Base-by-base conservation (phyloP, 192 early-diverging fungal genomes). In the Phycomyces nitens region DNA sequence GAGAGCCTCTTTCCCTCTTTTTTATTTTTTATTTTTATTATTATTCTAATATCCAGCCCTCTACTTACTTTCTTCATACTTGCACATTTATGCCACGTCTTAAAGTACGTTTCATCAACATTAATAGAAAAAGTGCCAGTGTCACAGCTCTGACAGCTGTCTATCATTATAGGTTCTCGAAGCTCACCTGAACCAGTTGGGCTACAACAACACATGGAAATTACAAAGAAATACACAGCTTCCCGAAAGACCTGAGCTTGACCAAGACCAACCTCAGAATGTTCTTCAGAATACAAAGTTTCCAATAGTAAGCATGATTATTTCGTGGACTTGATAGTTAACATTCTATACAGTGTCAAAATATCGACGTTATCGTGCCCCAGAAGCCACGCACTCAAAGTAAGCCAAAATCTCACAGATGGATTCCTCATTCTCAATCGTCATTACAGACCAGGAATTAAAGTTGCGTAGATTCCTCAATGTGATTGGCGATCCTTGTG, bases 201-300 rank as follows among this genome's bases (percentile, higher is more conserved):
- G 65, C n/a, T 73, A 68, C 49, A 40, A 29, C 10, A 58, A 73
- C 18, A 47, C 53, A 41, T 73, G 71, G 65, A 68, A 58, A 26
- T 42, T 73, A 47, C 15, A 53, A 11, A 62, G 61, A 40, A 55
- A 62, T 7, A 53, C 56, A 70, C 14, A 60, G 18, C 49, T 66
- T n/a, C 23, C 50, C 12, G 44, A 47, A 41, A 38, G 57, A 42
- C 11, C 26, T 18, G 20, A 14, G 18, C 44, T 47, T 47, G 44
- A 47, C 18, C 15, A 14, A n/a, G 44, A 47, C 15, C 44, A n/a
- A 47, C 44, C 11, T 2, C 44, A 14, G 3, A 47, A 47, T 47
- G 12, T 47, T 11, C 44, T 47, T 47, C 18, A 47, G 3, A 47
- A 66, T 21, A 34, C 55, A 67, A 62, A 42, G 38, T 43, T 16